These are phyloP conservation scores for Fusarium virguliforme DNA, from an alignment of 2,329 filamentous ascomycete species.

Conservation along the genomic window DNA sequence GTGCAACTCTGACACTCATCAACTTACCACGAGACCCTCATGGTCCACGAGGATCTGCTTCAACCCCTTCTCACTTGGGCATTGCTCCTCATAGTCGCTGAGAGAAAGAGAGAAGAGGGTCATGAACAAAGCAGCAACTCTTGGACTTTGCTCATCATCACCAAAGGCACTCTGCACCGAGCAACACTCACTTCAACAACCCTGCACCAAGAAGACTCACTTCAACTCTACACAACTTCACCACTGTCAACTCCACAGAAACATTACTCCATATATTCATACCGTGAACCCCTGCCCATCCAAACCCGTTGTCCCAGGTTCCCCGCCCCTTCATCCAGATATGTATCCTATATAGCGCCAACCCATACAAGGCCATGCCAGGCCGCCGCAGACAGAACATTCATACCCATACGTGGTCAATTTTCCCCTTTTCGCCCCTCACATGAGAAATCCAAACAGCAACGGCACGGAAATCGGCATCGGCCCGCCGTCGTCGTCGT, in stretches of 20 bases:
- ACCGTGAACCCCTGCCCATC: conserved; percentile 19
- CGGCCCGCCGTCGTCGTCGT: conserved; percentile 42
- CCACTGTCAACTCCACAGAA: not conserved
- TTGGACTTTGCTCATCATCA: not conserved
- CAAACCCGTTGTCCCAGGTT: conserved; percentile 23
- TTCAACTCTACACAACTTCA: not conserved
- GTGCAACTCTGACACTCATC: not conserved
- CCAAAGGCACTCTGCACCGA: not conserved
- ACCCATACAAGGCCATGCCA: conserved; percentile 18
- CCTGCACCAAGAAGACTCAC: not conserved
- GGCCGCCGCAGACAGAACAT: conserved; percentile 14
- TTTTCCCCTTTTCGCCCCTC: conserved; percentile 18
- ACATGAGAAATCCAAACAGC: conserved; percentile 46
- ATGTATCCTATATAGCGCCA: conserved; percentile 37
- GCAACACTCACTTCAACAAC: not conserved
- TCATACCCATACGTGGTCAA: conserved; percentile 5
- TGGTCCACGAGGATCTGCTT: not conserved
- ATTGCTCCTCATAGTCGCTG: not conserved
- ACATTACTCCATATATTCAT: conserved; percentile 19
- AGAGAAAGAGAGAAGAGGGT: not conserved
- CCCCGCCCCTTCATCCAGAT: conserved; percentile 17
- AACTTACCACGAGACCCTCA: not conserved
- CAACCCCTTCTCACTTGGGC: not conserved
- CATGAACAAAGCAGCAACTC: not conserved
- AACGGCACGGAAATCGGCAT: conserved; percentile 42